Conservation (phyloP, 2,329 filamentous ascomycete species). For the Fusarium sp. region DNA sequence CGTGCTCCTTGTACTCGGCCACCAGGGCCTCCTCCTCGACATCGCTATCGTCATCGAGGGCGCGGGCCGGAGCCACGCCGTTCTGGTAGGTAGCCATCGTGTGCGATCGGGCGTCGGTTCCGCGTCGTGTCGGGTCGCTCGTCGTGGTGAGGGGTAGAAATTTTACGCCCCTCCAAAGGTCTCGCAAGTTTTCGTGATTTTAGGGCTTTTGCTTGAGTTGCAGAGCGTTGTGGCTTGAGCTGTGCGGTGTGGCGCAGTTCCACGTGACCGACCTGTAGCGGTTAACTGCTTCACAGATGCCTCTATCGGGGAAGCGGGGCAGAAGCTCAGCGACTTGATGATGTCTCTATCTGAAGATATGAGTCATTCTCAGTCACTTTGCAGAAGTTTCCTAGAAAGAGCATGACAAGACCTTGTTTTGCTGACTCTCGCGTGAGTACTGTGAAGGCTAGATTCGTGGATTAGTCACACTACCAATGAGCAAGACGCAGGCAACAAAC, state of each 20-base stretch:
- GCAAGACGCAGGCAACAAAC: slow-evolving; percentile 19
- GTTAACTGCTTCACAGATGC: slow-evolving; percentile 44
- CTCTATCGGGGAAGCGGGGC: slow-evolving; percentile 46
- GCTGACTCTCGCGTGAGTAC: slow-evolving; percentile 30
- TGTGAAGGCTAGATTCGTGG: slow-evolving; percentile 8
- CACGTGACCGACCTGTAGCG: neutral
- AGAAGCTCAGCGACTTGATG: slow-evolving; percentile 16
- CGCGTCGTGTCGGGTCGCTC: slow-evolving; percentile 34
- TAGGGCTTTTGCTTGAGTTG: slow-evolving; percentile 52
- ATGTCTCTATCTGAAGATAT: slow-evolving; percentile 29
- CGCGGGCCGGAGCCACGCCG: slow-evolving; percentile 68
- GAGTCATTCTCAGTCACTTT: slow-evolving; percentile 43
- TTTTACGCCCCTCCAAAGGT: slow-evolving; percentile 48
- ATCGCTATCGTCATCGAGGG: slow-evolving; percentile 85
- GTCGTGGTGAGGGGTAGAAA: slow-evolving; percentile 48
- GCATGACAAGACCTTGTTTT: slow-evolving; percentile 15
- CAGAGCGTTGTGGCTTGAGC: slow-evolving; percentile 10
- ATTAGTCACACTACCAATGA: slow-evolving; percentile 41
- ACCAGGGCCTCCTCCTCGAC: slow-evolving; percentile 96
- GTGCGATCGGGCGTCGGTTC: slow-evolving; percentile 46
- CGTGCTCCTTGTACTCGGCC: slow-evolving; percentile 95
- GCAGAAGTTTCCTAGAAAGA: slow-evolving; percentile 13
- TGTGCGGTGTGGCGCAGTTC: neutral
- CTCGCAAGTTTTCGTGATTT: slow-evolving; percentile 50
- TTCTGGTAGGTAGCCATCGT: slow-evolving; percentile 72